Conservation (phyloP, 2,329 filamentous ascomycete genomes). For the Curvularia hawaiiensis region DNA sequence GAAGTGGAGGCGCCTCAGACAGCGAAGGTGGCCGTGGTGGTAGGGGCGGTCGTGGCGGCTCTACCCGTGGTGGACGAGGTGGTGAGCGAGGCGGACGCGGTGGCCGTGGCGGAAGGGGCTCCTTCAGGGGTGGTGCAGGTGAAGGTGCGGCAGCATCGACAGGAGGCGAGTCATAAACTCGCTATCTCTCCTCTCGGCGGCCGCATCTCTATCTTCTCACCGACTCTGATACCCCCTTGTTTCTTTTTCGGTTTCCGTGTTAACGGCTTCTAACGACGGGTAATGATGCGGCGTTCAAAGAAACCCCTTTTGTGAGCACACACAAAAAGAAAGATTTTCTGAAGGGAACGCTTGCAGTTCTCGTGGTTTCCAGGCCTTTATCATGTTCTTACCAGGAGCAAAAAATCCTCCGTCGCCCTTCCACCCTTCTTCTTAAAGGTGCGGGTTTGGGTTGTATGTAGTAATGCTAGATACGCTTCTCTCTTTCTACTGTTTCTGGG, state of each 20-base stretch:
- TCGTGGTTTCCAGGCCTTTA: background rate
- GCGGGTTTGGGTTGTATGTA: background rate
- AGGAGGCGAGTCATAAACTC: slow-evolving; percentile 46
- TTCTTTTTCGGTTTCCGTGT: slow-evolving; percentile 25
- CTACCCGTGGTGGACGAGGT: slow-evolving; percentile 57
- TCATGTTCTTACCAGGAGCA: background rate
- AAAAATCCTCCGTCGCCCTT: background rate
- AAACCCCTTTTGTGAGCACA: background rate
- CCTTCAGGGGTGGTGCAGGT: slow-evolving; percentile 39
- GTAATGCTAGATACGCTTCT: background rate
- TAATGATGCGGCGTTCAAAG: slow-evolving; percentile 4
- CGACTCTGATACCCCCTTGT: slow-evolving; percentile 42
- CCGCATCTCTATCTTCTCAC: slow-evolving; percentile 20
- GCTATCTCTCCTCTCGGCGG: background rate
- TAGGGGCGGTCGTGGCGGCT: slow-evolving; percentile 54
- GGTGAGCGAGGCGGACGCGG: slow-evolving; percentile 49
- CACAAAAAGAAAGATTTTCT: background rate
- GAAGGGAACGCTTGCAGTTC: background rate
- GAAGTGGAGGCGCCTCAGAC: slow-evolving; percentile 78
- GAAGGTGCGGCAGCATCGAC: slow-evolving; percentile 44
- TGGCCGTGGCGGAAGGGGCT: slow-evolving; percentile 49
- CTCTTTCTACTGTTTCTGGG: background rate
- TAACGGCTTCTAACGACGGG: slow-evolving; percentile 11
- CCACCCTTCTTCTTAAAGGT: background rate
- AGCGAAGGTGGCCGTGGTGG: slow-evolving; percentile 71